phyloP scores from a whole-genome alignment of 805 yeast genomes.

The Scheffersomyces stipitis region DNA sequence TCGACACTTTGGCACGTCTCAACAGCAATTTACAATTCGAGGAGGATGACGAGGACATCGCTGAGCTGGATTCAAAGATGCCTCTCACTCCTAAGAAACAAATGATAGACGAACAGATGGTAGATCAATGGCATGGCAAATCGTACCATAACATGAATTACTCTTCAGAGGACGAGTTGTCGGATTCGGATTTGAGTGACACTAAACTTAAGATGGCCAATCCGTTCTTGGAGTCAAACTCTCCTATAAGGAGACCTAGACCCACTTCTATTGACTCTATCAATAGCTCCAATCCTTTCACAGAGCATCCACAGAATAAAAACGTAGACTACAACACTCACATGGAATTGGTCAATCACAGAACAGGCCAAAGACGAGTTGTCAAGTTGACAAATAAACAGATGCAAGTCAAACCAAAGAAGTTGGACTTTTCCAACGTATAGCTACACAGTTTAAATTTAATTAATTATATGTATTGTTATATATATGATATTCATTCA shows the following conservation, averaged over 20 bases:
- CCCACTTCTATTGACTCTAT: not conserved
- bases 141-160: conserved; percentile 26
- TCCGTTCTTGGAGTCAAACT: conserved; percentile 19
- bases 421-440: conserved; percentile 26
- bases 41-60: conserved; percentile 14
- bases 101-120: conserved; percentile 31
- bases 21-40: conserved; percentile 28
- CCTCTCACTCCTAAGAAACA: conserved; percentile 32
- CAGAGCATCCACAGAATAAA: not conserved
- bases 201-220: conserved; percentile 13
- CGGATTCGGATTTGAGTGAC: conserved; percentile 8
- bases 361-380: conserved; percentile 36
- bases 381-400: conserved; percentile 34
- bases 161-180: conserved; percentile 33
- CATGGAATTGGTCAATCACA: conserved; percentile 29
- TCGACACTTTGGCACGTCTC: conserved; percentile 16
- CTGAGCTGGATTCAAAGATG: conserved; percentile 1
- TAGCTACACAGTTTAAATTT: conserved; percentile 27
- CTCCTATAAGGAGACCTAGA: conserved; percentile 1
- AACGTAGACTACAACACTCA: conserved; percentile 18
- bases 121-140: conserved; percentile 38
- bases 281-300: not conserved
- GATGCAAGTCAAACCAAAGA: conserved; percentile 36
- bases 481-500: conserved; percentile 2
- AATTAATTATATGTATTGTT: conserved; percentile 33